These are phyloP conservation scores for Neostapfia colusana DNA, from an alignment of 176 grass and related monocot genomes.

Conservation along the genomic window DNA sequence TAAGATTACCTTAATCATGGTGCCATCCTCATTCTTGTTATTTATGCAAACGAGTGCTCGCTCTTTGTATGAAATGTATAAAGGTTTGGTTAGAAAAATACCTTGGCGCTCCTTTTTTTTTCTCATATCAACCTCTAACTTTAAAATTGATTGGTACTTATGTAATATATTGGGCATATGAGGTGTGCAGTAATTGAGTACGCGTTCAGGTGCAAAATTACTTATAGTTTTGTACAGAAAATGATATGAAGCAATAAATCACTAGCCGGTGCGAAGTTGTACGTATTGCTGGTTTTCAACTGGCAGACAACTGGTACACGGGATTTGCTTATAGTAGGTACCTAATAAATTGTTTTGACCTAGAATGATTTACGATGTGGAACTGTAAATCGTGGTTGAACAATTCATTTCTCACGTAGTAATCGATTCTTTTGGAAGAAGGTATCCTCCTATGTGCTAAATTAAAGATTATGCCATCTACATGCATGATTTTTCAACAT, in stretches of 20 bases:
- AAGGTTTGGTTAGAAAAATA: neutral
- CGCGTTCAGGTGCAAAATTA: neutral
- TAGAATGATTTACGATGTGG: too few species aligned
- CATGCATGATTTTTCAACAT: neutral
- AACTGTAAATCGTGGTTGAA: too few species aligned
- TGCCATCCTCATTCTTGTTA: neutral
- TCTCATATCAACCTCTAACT: neutral
- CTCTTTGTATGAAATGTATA: neutral
- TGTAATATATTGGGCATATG: neutral
- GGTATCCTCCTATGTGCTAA: neutral
- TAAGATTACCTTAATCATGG: too few species aligned
- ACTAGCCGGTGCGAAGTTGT: neutral
- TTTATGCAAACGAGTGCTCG: neutral
- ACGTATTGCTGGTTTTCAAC: neutral
- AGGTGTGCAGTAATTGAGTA: neutral
- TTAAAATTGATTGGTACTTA: neutral
- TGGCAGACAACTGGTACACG: neutral
- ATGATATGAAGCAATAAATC: neutral
- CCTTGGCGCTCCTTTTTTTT: neutral
- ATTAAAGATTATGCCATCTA: too few species aligned
- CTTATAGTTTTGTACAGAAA: neutral
- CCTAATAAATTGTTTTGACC: too few species aligned
- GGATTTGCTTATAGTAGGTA: neutral
- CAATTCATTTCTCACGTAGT: neutral
- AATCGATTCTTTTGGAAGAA: neutral